Evolutionary conservation across 192 early-diverging fungal species (phyloP).

Genomic region (Podila verticillata): DNA sequence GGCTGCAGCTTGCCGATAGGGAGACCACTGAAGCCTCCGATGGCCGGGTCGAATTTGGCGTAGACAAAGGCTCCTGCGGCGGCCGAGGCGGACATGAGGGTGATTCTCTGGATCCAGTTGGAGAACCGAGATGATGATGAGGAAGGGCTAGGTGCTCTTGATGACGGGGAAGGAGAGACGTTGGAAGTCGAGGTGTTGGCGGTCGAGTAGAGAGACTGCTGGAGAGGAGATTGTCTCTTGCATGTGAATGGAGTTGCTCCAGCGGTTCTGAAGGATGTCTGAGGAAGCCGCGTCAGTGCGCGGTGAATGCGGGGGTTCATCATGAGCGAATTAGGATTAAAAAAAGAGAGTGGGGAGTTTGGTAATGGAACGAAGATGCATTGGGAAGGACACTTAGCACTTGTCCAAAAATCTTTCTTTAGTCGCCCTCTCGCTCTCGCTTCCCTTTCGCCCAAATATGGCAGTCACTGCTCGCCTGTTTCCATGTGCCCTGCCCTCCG

Average conservation of each 20-base stretch:
- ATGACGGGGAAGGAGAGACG: background rate
- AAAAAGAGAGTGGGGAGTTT: too few species aligned
- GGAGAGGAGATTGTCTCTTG: conserved; percentile 2
- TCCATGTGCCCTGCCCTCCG: too few species aligned
- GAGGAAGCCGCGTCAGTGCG: background rate
- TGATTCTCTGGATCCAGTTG: conserved; percentile 26
- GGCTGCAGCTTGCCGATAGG: conserved; percentile 38
- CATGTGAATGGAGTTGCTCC: background rate
- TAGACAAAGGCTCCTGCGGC: conserved; percentile 41
- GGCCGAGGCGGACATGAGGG: conserved; percentile 37
- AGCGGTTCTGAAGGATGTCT: background rate
- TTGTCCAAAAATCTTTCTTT: too few species aligned
- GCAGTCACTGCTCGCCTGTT: too few species aligned
- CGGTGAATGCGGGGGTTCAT: too few species aligned
- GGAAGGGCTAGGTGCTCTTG: background rate
- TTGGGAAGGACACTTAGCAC: too few species aligned
- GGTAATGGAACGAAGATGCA: too few species aligned
- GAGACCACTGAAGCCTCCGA: conserved; percentile 27
- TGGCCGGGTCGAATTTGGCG: conserved; percentile 22
- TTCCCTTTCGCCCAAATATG: too few species aligned
- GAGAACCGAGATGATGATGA: background rate
- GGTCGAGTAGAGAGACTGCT: conserved; percentile 1
- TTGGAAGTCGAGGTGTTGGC: background rate
- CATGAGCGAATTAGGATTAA: too few species aligned
- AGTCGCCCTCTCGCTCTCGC: too few species aligned